A percentile compares a stretch with the other conserved stretches of the same genome.
Evolutionary conservation across 2,329 filamentous ascomycete genomes (phyloP).

Genomic region (Claviceps maximensis): DNA sequence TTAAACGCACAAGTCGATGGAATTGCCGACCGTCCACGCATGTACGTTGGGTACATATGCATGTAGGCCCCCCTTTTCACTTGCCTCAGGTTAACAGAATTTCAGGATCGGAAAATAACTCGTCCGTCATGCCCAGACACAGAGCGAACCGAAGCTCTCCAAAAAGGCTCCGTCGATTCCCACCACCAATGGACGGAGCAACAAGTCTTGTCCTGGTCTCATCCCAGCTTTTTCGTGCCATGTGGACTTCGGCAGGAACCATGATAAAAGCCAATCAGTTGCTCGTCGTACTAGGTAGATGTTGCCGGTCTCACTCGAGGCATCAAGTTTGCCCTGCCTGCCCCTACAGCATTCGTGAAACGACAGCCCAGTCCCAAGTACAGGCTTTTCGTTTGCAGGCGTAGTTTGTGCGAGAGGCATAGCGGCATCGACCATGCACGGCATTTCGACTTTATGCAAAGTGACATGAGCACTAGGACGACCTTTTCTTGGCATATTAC

Average conservation of each 20-base stretch:
- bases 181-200: neutral
- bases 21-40: neutral
- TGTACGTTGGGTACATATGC: neutral
- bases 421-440: constrained; percentile 1
- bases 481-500: constrained; percentile 23
- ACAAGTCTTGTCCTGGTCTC: neutral
- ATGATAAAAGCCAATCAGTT: neutral
- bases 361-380: neutral
- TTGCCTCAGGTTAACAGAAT: neutral
- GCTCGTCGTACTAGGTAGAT: neutral
- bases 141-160: neutral
- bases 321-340: neutral
- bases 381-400: neutral
- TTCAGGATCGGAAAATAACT: neutral
- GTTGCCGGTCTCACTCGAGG: neutral
- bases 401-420: neutral
- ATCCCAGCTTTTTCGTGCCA: neutral
- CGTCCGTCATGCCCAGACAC: neutral
- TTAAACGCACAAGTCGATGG: neutral
- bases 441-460: constrained; percentile 1
- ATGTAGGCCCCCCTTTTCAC: neutral
- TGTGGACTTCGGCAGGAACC: neutral
- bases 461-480: constrained; percentile 1
- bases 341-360: neutral
- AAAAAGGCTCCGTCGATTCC: neutral